These are phyloP conservation scores for Amanita fuliginea DNA, from an alignment of 768 basidiomycete genomes.

Conservation along the genomic window DNA sequence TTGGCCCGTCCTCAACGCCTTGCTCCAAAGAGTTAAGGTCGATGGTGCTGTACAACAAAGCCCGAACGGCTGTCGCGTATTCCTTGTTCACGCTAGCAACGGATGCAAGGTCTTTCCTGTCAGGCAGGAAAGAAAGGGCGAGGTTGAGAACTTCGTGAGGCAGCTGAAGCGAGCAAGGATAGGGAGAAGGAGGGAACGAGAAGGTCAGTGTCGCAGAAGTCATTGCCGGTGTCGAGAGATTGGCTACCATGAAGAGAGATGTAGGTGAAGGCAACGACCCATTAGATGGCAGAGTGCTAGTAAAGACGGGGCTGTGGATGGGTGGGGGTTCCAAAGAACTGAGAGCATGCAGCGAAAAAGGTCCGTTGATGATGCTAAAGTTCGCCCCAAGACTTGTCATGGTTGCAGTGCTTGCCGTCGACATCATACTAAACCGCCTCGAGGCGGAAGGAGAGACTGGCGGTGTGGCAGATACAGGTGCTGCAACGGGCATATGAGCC, in stretches of 20 bases:
- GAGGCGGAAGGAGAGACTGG: not conserved
- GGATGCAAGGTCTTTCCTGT: conserved; percentile 1
- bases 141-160: conserved; percentile 2
- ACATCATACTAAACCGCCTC: not conserved
- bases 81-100: not conserved
- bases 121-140: not conserved
- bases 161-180: not conserved
- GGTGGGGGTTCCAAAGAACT: not conserved
- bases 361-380: not conserved
- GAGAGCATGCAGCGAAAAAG: not conserved
- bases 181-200: not conserved
- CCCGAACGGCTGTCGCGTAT: not conserved
- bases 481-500: not conserved
- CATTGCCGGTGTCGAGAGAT: not conserved
- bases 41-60: not conserved
- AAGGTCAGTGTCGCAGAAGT: not conserved
- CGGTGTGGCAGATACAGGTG: not conserved
- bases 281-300: not conserved
- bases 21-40: not conserved
- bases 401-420: not conserved
- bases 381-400: not conserved
- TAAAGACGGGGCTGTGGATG: not conserved
- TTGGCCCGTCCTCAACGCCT: not conserved
- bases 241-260: too few species aligned
- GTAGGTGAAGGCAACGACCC: not conserved